Percentiles rank a stretch among this genome's conserved stretches.
Conservation (phyloP, 805 yeast genomes). For the Yamadazyma endophytica region DNA sequence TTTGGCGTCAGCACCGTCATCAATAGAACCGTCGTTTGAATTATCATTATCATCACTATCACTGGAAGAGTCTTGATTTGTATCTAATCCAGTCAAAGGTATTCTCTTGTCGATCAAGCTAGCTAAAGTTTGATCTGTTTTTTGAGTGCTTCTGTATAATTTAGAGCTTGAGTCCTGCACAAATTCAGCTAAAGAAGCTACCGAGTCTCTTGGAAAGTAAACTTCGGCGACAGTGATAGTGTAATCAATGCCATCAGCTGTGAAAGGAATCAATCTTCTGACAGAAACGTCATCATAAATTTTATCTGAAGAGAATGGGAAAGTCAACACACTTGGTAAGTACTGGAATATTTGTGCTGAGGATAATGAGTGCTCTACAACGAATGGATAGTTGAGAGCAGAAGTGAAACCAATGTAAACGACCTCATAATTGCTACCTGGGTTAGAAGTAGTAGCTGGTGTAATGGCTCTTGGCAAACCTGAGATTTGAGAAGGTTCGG, state of each 20-base stretch:
- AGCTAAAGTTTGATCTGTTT: conserved; percentile 56
- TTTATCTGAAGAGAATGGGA: conserved; percentile 46
- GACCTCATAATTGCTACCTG: conserved; percentile 44
- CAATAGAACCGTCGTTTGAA: conserved; percentile 35
- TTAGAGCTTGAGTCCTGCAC: conserved; percentile 50
- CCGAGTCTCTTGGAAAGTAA: conserved; percentile 61
- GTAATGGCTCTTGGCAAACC: conserved; percentile 76
- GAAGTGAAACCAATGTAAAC: conserved; percentile 77
- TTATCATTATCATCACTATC: conserved; percentile 10
- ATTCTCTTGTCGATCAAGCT: conserved; percentile 67
- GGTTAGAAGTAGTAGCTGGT: conserved; percentile 51
- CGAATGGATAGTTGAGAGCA: conserved; percentile 79
- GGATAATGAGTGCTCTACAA: conserved; percentile 65
- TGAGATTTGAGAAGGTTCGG: conserved; percentile 30
- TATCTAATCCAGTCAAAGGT: conserved; percentile 48
- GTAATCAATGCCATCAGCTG: conserved; percentile 49
- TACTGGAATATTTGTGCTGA: conserved; percentile 84
- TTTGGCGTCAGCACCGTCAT: conserved; percentile 11
- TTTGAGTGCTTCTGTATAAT: conserved; percentile 57
- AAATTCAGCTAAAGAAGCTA: conserved; percentile 45
- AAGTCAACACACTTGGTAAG: conserved; percentile 68
- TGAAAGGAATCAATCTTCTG: conserved; percentile 69
- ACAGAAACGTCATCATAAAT: conserved; percentile 49
- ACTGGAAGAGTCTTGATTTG: conserved; percentile 9
- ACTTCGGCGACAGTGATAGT: conserved; percentile 86